Base-by-base conservation (phyloP, 169 alveolate genomes). In the Theileria luwenshuni region DNA sequence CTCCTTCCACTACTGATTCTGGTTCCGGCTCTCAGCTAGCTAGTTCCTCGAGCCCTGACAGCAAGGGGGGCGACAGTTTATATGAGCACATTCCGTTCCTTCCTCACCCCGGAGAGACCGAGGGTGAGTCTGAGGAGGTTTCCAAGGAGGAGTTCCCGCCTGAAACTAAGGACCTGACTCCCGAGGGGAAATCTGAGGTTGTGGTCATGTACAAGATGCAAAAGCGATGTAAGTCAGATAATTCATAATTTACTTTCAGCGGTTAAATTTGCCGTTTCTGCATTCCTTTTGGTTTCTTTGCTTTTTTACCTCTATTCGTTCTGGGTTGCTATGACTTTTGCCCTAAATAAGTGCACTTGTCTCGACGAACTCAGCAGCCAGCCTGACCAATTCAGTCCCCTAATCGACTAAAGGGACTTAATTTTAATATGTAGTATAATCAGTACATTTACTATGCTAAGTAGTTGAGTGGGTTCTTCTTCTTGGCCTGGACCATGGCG, bases 401-500 rank as follows among this genome's bases (percentile, higher is more conserved):
- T 81, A 15, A 64, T 81, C 49, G 89, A 81, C 43, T 72, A 64
- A 64, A 38, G 5, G 17, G 45, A 7, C 45, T 5, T 38, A 38
- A 38, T 10, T 38, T 38, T 38, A 38, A 38, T 7, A 38, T 38
- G 45, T 38, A 38, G 5, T 10, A 38, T 38, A 38, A 38, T 7
- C 45, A 7, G 10, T 38, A 38, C 45, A 38, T 38, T 38, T 38
- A 2, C 80, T 86, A 97, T 45, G 99, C 95, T 75, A 95, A 96
- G 90, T 98, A 97, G 91, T 96, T 96, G 48, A 96, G 96, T 38
- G 96, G 91, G 67, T 98, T 94, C 90, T 98, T 97, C 93, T 98
- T 98, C 93, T 98, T 98, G 19, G 99, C 97, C 83, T 95, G 95
- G 42, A 97, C 99, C 27, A 97, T 95, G 17, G 97, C 95, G 62